phyloP scores from a whole-genome alignment of 768 basidiomycete species.

The Suillus occidentalis region DNA sequence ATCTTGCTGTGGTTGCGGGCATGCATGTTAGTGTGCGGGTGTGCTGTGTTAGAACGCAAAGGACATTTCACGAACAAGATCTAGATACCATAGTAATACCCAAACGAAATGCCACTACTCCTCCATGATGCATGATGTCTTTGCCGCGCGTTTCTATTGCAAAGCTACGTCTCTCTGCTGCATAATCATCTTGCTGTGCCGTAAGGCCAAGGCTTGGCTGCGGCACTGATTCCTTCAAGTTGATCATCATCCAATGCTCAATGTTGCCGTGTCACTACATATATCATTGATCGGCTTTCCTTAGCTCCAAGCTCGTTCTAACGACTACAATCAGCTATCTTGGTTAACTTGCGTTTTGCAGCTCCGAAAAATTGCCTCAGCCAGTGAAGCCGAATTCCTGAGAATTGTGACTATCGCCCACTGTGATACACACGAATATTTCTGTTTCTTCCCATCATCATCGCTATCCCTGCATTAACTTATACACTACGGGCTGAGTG shows the following conservation, averaged over 20 bases:
- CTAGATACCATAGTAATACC: constrained; percentile 12
- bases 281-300: background rate
- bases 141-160: background rate
- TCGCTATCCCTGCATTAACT: background rate
- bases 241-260: background rate
- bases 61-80: constrained; percentile 8
- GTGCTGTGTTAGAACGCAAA: constrained; percentile 3
- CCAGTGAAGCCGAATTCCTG: constrained; percentile 1
- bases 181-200: background rate
- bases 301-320: background rate
- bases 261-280: background rate
- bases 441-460: background rate
- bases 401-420: background rate
- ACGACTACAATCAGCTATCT: background rate
- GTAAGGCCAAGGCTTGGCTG: background rate
- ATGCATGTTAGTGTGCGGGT: constrained; percentile 5
- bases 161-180: background rate
- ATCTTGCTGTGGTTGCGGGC: constrained; percentile 17
- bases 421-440: constrained; percentile 5
- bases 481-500: background rate
- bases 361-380: background rate
- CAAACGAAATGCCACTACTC: constrained; percentile 4
- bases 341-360: background rate
- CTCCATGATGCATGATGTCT: background rate
- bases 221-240: background rate